Conservation (phyloP, 2,329 filamentous ascomycete genomes). For the Alternaria angustiovoidea region DNA sequence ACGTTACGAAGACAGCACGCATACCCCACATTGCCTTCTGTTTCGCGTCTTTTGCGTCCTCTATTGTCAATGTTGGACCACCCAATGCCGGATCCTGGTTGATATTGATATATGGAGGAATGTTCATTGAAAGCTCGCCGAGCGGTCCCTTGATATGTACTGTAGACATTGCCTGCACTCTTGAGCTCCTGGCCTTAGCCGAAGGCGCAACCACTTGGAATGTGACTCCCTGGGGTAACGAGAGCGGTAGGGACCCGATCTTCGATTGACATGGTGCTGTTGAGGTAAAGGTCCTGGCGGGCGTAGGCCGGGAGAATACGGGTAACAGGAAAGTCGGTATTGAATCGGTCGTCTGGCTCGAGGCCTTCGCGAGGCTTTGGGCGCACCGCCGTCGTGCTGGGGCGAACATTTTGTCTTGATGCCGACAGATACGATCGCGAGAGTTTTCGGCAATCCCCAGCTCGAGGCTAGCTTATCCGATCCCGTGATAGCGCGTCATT, state of each 20-base stretch:
- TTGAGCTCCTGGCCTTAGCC: slow-evolving; percentile 65
- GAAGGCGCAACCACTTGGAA: slow-evolving; percentile 73
- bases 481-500: slow-evolving; percentile 22
- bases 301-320: slow-evolving; percentile 64
- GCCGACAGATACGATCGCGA: slow-evolving; percentile 20
- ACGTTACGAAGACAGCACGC: slow-evolving; percentile 1
- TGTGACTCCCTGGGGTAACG: slow-evolving; percentile 66
- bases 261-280: slow-evolving; percentile 75
- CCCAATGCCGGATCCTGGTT: slow-evolving; percentile 69
- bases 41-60: slow-evolving; percentile 71
- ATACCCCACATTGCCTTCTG: slow-evolving; percentile 97
- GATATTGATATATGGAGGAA: slow-evolving; percentile 82
- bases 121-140: slow-evolving; percentile 77
- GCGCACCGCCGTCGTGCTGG: slow-evolving; percentile 65
- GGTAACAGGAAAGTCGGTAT: slow-evolving; percentile 78
- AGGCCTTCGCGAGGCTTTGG: slow-evolving; percentile 62
- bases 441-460: slow-evolving; percentile 35
- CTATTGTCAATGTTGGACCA: slow-evolving; percentile 73
- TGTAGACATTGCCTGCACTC: slow-evolving; percentile 68
- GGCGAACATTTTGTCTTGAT: slow-evolving; percentile 66
- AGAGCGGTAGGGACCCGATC: slow-evolving; percentile 74
- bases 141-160: slow-evolving; percentile 83
- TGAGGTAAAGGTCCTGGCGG: slow-evolving; percentile 72
- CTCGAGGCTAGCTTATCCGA: slow-evolving; percentile 26
- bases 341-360: slow-evolving; percentile 55